Base-by-base conservation (phyloP, 371 early-diverging fungal genomes). In the Dinochytrium kinnereticum region DNA sequence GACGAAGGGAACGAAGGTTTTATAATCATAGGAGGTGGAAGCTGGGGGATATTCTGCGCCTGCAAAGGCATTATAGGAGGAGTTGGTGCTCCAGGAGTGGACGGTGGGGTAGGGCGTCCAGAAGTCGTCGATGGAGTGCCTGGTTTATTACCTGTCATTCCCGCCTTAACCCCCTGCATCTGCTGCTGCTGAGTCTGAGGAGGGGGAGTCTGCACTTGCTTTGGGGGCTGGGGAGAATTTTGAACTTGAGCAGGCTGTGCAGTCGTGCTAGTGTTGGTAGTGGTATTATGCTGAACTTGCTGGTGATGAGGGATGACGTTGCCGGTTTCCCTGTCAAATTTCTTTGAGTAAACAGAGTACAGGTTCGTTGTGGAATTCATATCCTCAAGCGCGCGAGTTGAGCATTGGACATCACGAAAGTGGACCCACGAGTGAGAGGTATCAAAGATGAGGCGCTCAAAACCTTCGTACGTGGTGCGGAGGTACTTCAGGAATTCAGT, bases 351-450 rank as follows among this genome's bases (percentile, higher is more conserved):
- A 17, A 77, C 73, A 15, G 71, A 66, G 69, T 73, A 76, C 10
- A 78, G 69, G 67, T 78, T 73, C n/a, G 78, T 78, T 26, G 68
- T 68, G 2, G 51, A 5, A 59, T 78, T 78, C 44, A 78, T n/a
- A 28, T 71, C 69, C 17, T 33, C 64, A 1, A 74, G 64, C 1
- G 78, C 78, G 15, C 64, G 68, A 24, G 40, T 26, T 0, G 75
- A 67, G 64, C 50, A 50, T 7, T 59, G 49, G 10, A 57, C 66
- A 67, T 78, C 78, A 1, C 51, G 19, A 37, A 78, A 78, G 51
- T 71, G 53, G 33, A 71, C 69, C 69, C 75, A 69, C 33, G 59
- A 67, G 68, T 70, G 74, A 24, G 71, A 68, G 26, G 68, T 17
- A 33, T 78, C 72, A 64, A 68, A 78, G 53, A 71, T 57, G 33